These are phyloP conservation scores for Candida xyloterini DNA, from an alignment of 805 yeast genomes.

Conservation along the genomic window DNA sequence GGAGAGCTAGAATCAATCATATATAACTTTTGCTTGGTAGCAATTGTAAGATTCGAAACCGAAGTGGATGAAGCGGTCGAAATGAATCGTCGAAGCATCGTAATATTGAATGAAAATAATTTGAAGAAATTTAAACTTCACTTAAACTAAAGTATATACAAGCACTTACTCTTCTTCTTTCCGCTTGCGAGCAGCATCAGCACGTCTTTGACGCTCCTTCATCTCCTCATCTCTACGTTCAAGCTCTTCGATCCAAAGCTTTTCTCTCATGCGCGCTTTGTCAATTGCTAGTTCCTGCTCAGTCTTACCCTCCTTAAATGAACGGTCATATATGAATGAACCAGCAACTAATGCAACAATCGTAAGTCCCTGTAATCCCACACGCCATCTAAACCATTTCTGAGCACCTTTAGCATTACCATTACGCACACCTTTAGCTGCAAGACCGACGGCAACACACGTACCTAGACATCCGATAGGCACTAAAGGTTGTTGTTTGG, in stretches of 20 bases:
- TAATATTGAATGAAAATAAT: not conserved
- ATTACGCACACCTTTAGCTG: constrained; percentile 68
- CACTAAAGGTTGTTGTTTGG: constrained; percentile 85
- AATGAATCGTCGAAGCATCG: constrained; percentile 8
- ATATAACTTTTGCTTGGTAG: constrained; percentile 70
- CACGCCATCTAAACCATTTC: constrained; percentile 86
- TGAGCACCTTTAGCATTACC: constrained; percentile 80
- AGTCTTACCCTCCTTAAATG: constrained; percentile 41
- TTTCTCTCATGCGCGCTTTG: constrained; percentile 83
- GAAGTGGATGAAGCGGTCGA: constrained; percentile 24
- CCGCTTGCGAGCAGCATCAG: constrained; percentile 54
- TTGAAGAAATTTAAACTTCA: not conserved
- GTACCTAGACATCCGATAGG: constrained; percentile 82
- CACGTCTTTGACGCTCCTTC: constrained; percentile 63
- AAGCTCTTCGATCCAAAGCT: constrained; percentile 83
- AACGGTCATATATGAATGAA: constrained; percentile 62
- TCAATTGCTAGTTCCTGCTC: constrained; percentile 66
- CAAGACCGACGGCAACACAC: constrained; percentile 73
- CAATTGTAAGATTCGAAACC: constrained; percentile 40
- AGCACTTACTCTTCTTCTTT: constrained; percentile 2
- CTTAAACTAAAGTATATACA: not conserved
- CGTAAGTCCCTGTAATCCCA: constrained; percentile 81
- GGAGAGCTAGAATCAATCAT: constrained; percentile 81
- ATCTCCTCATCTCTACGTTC: constrained; percentile 81
- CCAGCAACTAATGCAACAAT: constrained; percentile 80